Evolutionary conservation across 2,329 filamentous ascomycete genomes (phyloP), one percentile per base, ranked within the genome.

Genomic region (Venturiaceae sp.): DNA sequence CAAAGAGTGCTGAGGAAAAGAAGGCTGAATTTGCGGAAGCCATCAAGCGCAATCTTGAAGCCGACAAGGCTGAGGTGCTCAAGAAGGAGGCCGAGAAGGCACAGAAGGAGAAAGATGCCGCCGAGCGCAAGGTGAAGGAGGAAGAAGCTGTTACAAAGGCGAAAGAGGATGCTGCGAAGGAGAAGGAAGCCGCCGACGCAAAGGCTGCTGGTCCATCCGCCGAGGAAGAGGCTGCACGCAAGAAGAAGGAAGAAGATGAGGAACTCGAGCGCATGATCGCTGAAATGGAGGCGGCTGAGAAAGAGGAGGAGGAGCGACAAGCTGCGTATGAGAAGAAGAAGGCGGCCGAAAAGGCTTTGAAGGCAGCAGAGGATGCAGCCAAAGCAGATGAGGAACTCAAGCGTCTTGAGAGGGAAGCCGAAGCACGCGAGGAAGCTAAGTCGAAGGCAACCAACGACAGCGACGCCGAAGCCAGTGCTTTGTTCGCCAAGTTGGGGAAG

Each of bases 1-100:
- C 76, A 44, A 94, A 94, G 80, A 87, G 87, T 1, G 82, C 83
- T 14, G 72, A 92, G 69, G 88, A 96, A 74, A 90, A 90, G 62
- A 75, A 77, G 65, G 70, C 69, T 28, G 75, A 75, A 13, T 79
- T 80, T 62, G 87, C 87, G 72, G 84, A 88, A 69, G 86, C 90
- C 69, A 86, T 95, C 68, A 81, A 80, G 68, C 69, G 72, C 61
- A 70, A 75, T 50, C 66, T 71, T 57, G 71, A 77, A 19, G 63
- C 67, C n/a, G 72, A 76, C 61, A 50, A 26, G 30, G 44, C 44
- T 8, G 44, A 50, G 14, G 80, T 74, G 64, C 72, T 82, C 60
- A 75, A 77, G 59, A 74, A 73, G 57, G 71, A 74, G 59, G 69
- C 72, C 9, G 78, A 76, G 34, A 30, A 30, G 44, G 67, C 61